Percentiles rank a stretch among this genome's conserved stretches.
These are phyloP conservation scores for Clavaria fumosa DNA, from an alignment of 768 basidiomycete species.

Conservation along the genomic window DNA sequence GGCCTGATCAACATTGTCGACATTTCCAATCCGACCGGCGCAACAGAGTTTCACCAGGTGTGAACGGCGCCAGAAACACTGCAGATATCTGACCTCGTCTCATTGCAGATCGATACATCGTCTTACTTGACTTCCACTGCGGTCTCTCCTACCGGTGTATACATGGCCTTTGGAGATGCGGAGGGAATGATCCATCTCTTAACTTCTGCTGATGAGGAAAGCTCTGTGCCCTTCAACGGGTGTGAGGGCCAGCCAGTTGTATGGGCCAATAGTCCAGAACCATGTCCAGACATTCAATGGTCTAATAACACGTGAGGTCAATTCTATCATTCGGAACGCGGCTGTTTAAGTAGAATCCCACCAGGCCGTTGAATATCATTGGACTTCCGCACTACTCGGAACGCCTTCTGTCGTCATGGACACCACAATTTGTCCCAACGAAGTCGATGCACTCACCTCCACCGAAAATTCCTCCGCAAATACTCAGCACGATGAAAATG, in stretches of 20 bases:
- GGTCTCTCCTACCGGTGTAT: constrained; percentile 76
- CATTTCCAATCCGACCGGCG: constrained; percentile 48
- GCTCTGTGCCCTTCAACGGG: constrained; percentile 66
- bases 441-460: constrained; percentile 47
- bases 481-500: constrained; percentile 64
- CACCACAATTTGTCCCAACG: constrained; percentile 26
- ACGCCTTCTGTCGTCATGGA: constrained; percentile 62
- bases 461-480: constrained; percentile 61
- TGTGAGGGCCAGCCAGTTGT: constrained; percentile 78
- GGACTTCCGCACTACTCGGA: constrained; percentile 77
- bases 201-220: constrained; percentile 51
- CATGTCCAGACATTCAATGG: constrained; percentile 66
- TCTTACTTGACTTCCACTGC: constrained; percentile 71
- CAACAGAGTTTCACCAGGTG: constrained; percentile 73
- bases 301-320: constrained; percentile 53
- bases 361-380: constrained; percentile 74
- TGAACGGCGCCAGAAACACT: constrained; percentile 7
- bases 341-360: neutral
- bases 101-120: constrained; percentile 43
- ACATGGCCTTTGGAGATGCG: constrained; percentile 83
- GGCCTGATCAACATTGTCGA: constrained; percentile 82
- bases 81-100: constrained; percentile 5
- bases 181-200: constrained; percentile 74
- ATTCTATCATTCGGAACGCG: neutral
- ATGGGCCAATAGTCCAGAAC: constrained; percentile 64